Evolutionary conservation across 1,284 basidiomycete genomes (phyloP), one percentile per base, ranked within the genome.

Genomic region (Pseudozyma thailandica): DNA sequence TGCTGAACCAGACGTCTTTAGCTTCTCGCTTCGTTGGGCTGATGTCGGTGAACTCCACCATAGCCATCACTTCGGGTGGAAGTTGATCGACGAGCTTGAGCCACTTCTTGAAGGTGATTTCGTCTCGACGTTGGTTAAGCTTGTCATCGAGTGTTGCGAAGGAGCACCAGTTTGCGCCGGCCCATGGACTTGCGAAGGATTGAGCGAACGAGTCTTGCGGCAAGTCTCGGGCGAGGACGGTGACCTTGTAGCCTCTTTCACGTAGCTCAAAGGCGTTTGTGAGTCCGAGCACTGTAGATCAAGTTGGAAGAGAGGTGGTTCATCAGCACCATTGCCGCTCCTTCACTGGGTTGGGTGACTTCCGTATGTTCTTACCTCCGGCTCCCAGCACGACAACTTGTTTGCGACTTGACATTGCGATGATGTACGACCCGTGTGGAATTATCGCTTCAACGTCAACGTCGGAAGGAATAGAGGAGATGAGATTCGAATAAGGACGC

Each of bases 131-230:
- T 18, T 65, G 64, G 1, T 55, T 42, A 2, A 50, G 25, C 16
- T 51, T 58, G 28, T 66, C 62, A 77, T 33, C 71, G 53, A 46
- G 66, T 86, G 85, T 51, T 83, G 85, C 45, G 86, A 86, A 87
- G 4, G 89, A 88, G 16, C 87, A 86, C 88, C 89, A 90, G 79
- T 89, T 89, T 33, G 89, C 89, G 20, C 89, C 89, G 86, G 90
- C 90, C 87, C 90, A 91, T 0, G 90, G 90, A 59, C 86, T 87
- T 0, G 90, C 87, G 81, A 90, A 91, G 0, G 84, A 86, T 48
- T 87, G 87, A 1, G 87, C 88, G 50, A 86, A 82, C 23, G 86
- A 75, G 80, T 91, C 89, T 48, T 87, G 85, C 0, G 90, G 89
- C 66, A 90, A 83, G 65, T 91, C 90, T 41, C 88, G 85, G 2